Base-by-base conservation (phyloP, 2,329 filamentous ascomycete species). In the Colletotrichum sublineola region DNA sequence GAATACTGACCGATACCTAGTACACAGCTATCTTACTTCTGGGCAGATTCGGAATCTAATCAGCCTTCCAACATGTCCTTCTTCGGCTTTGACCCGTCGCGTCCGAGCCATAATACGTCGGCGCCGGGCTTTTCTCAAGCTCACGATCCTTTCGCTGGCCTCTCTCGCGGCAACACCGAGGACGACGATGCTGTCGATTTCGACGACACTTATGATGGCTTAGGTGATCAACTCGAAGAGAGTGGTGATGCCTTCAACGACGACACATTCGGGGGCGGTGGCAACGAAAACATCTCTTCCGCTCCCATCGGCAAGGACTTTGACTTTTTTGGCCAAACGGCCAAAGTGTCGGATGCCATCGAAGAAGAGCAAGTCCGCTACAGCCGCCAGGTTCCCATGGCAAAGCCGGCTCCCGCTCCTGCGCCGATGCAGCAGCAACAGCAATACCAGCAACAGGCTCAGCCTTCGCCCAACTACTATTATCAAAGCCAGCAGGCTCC, bases 211-310 rank as follows among this genome's bases (percentile, higher is more conserved):
- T 98, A 98, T 80, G 96, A 99, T 82, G 96, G 96, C 24, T 87
- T 99, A 52, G 96, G 95, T 68, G 93, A 97, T 79, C 91, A 93
- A 81, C 91, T 99, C 46, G 92, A 97, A 78, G 96, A 99, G 80
- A 92, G 93, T 29, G 94, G 96, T 78, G 96, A 99, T 85, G 94
- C 89, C 63, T 94, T 98, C 87, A 99, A 99, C 82, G 94, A 98
- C 78, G 96, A 98, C 80, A 99, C 96, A 2, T 99, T 99, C 80
- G 94, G 84, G 53, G 82, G 80, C 15, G 80, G 79, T 40, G 78
- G 77, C 24, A 74, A 82, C 72, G 80, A 80, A 68, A 83, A 82
- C 46, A 84, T 81, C 24, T 79, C 81, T 24, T 75, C 81, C 48
- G 82, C 86, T 40, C 86, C 86, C 14, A 90, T 96, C 71, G 95